Base-by-base conservation (phyloP, 2,329 filamentous ascomycete genomes). In the Tolypocladium guangdongense region DNA sequence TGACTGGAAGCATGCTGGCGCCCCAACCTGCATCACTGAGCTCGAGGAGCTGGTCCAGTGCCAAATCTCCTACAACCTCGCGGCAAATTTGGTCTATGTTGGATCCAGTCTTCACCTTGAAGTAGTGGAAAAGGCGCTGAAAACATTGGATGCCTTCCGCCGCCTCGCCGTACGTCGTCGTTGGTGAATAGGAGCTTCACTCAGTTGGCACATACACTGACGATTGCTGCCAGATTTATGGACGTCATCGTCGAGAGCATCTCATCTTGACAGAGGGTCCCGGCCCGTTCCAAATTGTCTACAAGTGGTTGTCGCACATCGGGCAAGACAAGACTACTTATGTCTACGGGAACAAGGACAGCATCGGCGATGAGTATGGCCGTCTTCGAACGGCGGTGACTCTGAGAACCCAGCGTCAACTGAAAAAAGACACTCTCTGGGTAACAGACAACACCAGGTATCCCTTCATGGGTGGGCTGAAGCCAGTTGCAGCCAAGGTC, bases 61-160 rank as follows among this genome's bases (percentile, higher is more conserved):
- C 45, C 32, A 57, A 10, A 52, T 68, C 7, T 62, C 66, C 0
- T 30, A 63, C 54, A 68, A 68, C n/a, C 43, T 66, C 20, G 55
- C 35, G 20, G 58, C 58, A 1, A 59, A 61, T 11, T 24, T 64
- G 11, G 10, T 68, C 2, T 69, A 69, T 16, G 57, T 69, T 11
- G 66, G 62, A 3, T 62, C 62, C 3, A 35, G 55, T 6, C 14
- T 51, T 2, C 49, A 51, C 7, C 14, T 24, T 18, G 33, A 52
- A 7, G 39, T 46, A 8, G 12, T 68, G 16, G 24, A 57, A 4
- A 51, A 55, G 5, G 55, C 58, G 4, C 50, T 57, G 7, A 47
- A 33, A 20, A 64, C 60, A 14, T 59, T 68, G 3, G 55, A 62
- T 18, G 52, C 36, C 33, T 56, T 55, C 4, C 54, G 63, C 24